Percentiles rank a stretch among this genome's conserved stretches.
Evolutionary conservation across 768 basidiomycete species (phyloP).

Genomic region (Termitomyces sp.): DNA sequence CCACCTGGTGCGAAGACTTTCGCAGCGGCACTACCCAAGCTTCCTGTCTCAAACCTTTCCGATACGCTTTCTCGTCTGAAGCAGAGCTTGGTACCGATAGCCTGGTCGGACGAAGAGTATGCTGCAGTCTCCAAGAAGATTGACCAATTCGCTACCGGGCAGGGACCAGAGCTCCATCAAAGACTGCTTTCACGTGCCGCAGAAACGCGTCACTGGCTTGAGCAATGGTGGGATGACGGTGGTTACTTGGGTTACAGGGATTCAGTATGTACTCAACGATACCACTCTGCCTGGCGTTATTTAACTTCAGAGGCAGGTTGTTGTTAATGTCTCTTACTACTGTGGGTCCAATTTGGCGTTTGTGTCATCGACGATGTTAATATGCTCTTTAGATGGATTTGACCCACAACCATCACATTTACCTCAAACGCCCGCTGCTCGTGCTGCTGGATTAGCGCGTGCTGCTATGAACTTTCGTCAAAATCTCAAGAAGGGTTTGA

Average conservation of each 20-base stretch:
- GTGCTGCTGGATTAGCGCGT: constrained; percentile 71
- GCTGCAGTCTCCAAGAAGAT: constrained; percentile 56
- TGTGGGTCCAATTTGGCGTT: constrained; percentile 44
- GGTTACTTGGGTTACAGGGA: constrained; percentile 86
- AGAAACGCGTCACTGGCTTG: constrained; percentile 76
- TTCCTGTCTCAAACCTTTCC: constrained; percentile 72
- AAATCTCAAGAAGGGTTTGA: constrained; percentile 59
- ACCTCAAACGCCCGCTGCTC: constrained; percentile 51
- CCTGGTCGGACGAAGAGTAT: constrained; percentile 60
- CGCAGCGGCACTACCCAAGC: constrained; percentile 54
- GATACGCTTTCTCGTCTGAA: constrained; percentile 69
- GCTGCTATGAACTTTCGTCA: constrained; percentile 74
- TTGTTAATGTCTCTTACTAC: constrained; percentile 93
- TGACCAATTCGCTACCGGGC: constrained; percentile 52
- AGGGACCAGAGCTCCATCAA: constrained; percentile 58
- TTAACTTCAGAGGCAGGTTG: constrained; percentile 41
- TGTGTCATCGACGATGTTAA: background rate
- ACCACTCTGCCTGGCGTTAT: background rate
- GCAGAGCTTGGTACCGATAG: constrained; percentile 69
- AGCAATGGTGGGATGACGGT: constrained; percentile 91
- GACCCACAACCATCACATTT: constrained; percentile 60
- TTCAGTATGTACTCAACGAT: constrained; percentile 45
- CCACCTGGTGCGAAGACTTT: constrained; percentile 56
- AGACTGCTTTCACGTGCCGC: constrained; percentile 54
- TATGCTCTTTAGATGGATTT: constrained; percentile 65